phyloP scores from a whole-genome alignment of 2,329 filamentous ascomycete species.

The Thermoascus crustaceus region DNA sequence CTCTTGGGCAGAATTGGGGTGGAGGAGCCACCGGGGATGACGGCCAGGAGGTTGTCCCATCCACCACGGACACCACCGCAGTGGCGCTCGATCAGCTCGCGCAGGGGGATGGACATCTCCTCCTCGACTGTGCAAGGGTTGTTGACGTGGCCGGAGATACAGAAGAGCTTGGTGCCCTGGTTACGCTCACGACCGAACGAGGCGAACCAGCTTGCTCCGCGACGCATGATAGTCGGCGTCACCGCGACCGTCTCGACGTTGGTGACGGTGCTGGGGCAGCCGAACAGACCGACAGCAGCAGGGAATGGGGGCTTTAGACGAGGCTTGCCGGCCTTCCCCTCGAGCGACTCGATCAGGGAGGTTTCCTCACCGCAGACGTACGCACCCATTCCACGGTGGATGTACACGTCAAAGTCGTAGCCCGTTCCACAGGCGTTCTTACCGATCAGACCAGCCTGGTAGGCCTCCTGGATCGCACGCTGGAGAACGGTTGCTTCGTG shows the following conservation, averaged over 20 bases:
- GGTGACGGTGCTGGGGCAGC: conserved; percentile 93
- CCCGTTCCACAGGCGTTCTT: conserved; percentile 97
- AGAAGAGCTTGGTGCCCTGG: conserved; percentile 94
- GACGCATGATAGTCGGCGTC: conserved; percentile 87
- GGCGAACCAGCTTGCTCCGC: conserved; percentile 88
- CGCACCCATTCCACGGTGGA: conserved; percentile 93
- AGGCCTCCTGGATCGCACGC: conserved; percentile 94
- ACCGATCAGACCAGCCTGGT: conserved; percentile 86
- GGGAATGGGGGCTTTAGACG: conserved; percentile 98
- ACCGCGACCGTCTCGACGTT: conserved; percentile 98
- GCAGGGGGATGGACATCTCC: conserved; percentile 96
- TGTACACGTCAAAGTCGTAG: conserved; percentile 95
- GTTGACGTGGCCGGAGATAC: conserved; percentile 97
- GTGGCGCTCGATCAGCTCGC: conserved; percentile 95
- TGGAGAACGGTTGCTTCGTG: conserved; percentile 91
- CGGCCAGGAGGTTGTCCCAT: conserved; percentile 92
- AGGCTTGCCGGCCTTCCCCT: conserved; percentile 97
- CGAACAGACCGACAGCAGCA: conserved; percentile 92
- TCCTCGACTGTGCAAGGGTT: conserved; percentile 97
- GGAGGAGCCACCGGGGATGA: conserved; percentile 94
- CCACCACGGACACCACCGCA: conserved; percentile 93
- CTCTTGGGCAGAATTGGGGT: conserved; percentile 88
- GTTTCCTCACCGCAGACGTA: conserved; percentile 99
- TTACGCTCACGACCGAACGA: conserved; percentile 92
- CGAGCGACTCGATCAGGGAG: conserved; percentile 92